A percentile compares a stretch with the other conserved stretches of the same genome.
phyloP scores from a whole-genome alignment of 2,329 filamentous ascomycete genomes.

The Sarocladium oryzae region DNA sequence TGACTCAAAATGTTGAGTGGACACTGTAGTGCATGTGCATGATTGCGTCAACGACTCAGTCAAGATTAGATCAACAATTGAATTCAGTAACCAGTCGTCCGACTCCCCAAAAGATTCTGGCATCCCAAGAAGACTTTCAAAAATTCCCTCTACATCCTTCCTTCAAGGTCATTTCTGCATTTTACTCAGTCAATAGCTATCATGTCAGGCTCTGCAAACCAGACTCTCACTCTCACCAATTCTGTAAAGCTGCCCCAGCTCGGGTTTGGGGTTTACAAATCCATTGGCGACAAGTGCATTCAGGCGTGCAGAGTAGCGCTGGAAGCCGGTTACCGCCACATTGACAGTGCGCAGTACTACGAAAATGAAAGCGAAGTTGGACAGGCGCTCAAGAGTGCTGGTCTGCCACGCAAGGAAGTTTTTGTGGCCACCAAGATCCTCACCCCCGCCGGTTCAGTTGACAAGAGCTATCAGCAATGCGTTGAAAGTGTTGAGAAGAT shows the following conservation, averaged over 20 bases:
- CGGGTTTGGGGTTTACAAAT: constrained; percentile 66
- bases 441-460: constrained; percentile 39
- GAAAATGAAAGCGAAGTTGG: constrained; percentile 63
- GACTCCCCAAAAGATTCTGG: no score
- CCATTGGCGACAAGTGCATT: constrained; percentile 46
- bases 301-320: constrained; percentile 53
- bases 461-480: constrained; percentile 53
- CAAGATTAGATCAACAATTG: no score
- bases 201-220: constrained; percentile 1
- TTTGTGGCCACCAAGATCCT: constrained; percentile 69
- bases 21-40: not conserved
- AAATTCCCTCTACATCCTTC: no score
- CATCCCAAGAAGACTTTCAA: no score
- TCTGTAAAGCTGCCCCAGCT: constrained; percentile 49
- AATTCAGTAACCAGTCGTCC: no score
- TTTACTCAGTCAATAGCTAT: no score
- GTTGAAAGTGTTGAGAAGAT: constrained; percentile 58
- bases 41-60: constrained; percentile 4
- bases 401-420: constrained; percentile 49
- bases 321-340: constrained; percentile 52
- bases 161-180: no score
- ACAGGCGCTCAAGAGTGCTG: constrained; percentile 51
- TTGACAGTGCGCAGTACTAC: constrained; percentile 59
- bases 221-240: constrained; percentile 18
- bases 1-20: no score